These are phyloP conservation scores for Coemansia aciculifera DNA, from an alignment of 192 early-diverging fungal genomes.

Conservation along the genomic window DNA sequence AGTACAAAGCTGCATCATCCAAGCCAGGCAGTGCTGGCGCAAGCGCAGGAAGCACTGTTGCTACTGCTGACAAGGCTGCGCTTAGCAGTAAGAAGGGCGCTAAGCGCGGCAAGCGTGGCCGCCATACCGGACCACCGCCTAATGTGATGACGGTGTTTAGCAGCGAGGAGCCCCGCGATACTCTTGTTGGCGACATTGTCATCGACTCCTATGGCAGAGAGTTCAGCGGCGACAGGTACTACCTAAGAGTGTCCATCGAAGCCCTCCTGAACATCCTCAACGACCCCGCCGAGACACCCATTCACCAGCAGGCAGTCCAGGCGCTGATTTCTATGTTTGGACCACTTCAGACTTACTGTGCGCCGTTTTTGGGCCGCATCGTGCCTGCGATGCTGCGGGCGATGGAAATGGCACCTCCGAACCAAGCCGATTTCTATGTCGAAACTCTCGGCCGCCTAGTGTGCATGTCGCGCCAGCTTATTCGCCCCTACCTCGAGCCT, in stretches of 20 bases:
- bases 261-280: constrained; percentile 85
- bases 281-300: constrained; percentile 75
- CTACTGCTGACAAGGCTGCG: not conserved
- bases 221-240: constrained; percentile 71
- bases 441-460: constrained; percentile 83
- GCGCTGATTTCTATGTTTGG: constrained; percentile 95
- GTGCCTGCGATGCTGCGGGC: constrained; percentile 87
- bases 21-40: not conserved
- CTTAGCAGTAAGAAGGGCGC: not conserved
- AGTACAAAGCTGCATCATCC: constrained; percentile 33
- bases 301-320: constrained; percentile 84
- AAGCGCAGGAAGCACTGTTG: not conserved
- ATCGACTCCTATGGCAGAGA: constrained; percentile 13
- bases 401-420: constrained; percentile 76
- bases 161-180: constrained; percentile 11
- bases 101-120: not conserved
- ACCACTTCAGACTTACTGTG: constrained; percentile 53
- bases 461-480: constrained; percentile 81
- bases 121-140: constrained; percentile 18
- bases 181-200: constrained; percentile 19
- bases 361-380: constrained; percentile 50
- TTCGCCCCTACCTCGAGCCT: constrained; percentile 81
- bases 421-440: constrained; percentile 88
- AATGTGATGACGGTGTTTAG: constrained; percentile 27
- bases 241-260: constrained; percentile 85